Percentiles rank a stretch among this genome's conserved stretches.
Evolutionary conservation across 441 rosid species (phyloP).

Genomic region (Syzygium malaccense): DNA sequence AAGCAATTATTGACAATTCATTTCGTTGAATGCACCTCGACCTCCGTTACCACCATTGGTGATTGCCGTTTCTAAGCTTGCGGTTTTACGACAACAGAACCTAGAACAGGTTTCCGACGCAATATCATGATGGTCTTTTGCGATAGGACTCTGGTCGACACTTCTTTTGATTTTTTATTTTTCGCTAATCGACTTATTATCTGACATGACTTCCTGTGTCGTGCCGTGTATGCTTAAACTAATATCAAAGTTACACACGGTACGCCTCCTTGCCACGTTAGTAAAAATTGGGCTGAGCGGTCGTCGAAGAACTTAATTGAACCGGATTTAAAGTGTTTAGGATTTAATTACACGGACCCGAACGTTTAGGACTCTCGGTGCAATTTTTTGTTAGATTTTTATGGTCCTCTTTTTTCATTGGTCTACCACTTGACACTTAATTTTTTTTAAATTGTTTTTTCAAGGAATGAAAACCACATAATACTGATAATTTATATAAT

Average conservation of each 20-base stretch:
- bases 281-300: background rate
- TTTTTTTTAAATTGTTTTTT: background rate
- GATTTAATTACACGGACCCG: background rate
- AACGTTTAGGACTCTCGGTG: background rate
- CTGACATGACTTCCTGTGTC: background rate
- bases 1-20: background rate
- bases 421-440: background rate
- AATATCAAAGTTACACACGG: background rate
- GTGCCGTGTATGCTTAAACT: background rate
- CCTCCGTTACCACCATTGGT: background rate
- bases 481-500: background rate
- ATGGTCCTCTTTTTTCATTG: background rate
- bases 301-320: background rate
- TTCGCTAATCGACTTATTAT: background rate
- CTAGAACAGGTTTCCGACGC: background rate
- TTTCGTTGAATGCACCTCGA: background rate
- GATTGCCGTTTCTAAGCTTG: background rate
- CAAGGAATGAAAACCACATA: background rate
- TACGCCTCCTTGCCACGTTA: background rate
- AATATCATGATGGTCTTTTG: background rate
- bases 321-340: background rate
- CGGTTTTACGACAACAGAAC: background rate
- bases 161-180: background rate
- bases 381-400: background rate
- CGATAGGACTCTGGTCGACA: background rate